Percentiles rank a stretch among this genome's conserved stretches.
Evolutionary conservation across 805 yeast genomes (phyloP).

Genomic region (Yarrowia sp.): DNA sequence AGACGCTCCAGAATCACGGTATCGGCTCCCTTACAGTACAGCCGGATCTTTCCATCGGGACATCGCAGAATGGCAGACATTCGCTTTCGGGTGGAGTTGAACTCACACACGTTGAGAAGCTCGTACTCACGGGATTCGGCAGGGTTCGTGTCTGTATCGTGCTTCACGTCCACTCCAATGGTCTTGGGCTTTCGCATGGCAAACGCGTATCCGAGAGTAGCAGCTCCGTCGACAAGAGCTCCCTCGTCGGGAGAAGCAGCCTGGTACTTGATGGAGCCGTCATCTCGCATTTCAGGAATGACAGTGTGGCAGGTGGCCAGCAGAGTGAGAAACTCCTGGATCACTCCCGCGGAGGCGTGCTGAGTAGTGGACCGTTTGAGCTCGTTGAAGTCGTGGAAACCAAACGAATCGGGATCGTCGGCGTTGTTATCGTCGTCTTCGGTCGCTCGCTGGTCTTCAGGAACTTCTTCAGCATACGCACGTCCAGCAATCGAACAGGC

Average conservation of each 20-base stretch:
- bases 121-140: slow-evolving; percentile 70
- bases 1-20: slow-evolving; percentile 91
- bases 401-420: slow-evolving; percentile 52
- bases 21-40: slow-evolving; percentile 97
- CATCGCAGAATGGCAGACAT: slow-evolving; percentile 95
- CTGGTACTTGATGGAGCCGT: slow-evolving; percentile 76
- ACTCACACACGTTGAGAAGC: slow-evolving; percentile 89
- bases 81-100: slow-evolving; percentile 95
- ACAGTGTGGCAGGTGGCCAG: slow-evolving; percentile 97
- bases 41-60: slow-evolving; percentile 88
- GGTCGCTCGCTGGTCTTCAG: slow-evolving; percentile 84
- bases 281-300: slow-evolving; percentile 77
- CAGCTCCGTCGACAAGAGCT: slow-evolving; percentile 96
- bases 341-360: slow-evolving; percentile 50
- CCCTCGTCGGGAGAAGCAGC: slow-evolving; percentile 99
- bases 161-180: slow-evolving; percentile 65
- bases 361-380: slow-evolving; percentile 58
- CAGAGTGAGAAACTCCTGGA: slow-evolving; percentile 80
- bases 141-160: slow-evolving; percentile 31
- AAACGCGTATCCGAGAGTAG: slow-evolving; percentile 83
- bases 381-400: slow-evolving; percentile 74
- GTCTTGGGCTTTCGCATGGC: slow-evolving; percentile 83
- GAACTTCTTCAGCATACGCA: slow-evolving; percentile 85
- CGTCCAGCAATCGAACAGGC: slow-evolving; percentile 92
- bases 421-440: slow-evolving; percentile 76